phyloP scores from a whole-genome alignment of 2,329 filamentous ascomycete species.

The Penicillium sp. region DNA sequence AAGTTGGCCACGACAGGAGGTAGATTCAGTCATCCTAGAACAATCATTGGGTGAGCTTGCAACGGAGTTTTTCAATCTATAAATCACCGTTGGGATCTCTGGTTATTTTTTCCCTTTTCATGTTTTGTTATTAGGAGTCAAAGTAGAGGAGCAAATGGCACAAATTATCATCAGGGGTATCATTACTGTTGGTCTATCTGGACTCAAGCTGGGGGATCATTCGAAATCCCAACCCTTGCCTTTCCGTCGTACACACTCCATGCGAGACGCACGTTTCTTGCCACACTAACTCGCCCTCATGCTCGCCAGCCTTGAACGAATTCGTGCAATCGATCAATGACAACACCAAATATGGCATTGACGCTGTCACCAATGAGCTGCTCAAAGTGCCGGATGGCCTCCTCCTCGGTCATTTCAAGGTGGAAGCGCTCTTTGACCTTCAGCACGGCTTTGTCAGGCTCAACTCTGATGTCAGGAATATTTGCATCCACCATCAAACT shows the following conservation, averaged over 20 bases:
- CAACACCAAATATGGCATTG: slow-evolving; percentile 81
- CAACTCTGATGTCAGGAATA: slow-evolving; percentile 87
- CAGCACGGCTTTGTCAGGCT: slow-evolving; percentile 86
- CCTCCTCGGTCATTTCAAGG: slow-evolving; percentile 83
- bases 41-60: too few species aligned
- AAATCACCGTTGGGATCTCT: too few species aligned
- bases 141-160: too few species aligned
- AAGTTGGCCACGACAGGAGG: slow-evolving; percentile 12
- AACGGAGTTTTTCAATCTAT: too few species aligned
- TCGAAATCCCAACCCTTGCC: too few species aligned
- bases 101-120: too few species aligned
- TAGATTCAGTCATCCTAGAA: neutral
- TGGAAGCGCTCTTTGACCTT: slow-evolving; percentile 96
- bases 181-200: too few species aligned
- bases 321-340: slow-evolving; percentile 92
- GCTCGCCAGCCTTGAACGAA: slow-evolving; percentile 85
- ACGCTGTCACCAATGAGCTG: slow-evolving; percentile 85
- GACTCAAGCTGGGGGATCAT: too few species aligned
- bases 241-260: too few species aligned
- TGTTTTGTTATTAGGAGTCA: too few species aligned
- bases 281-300: slow-evolving; percentile 26
- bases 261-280: too few species aligned
- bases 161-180: too few species aligned
- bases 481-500: slow-evolving; percentile 96
- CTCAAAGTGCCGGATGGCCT: slow-evolving; percentile 82